These are phyloP conservation scores for Exophiala mesophila DNA, from an alignment of 2,329 filamentous ascomycete species.

Conservation along the genomic window DNA sequence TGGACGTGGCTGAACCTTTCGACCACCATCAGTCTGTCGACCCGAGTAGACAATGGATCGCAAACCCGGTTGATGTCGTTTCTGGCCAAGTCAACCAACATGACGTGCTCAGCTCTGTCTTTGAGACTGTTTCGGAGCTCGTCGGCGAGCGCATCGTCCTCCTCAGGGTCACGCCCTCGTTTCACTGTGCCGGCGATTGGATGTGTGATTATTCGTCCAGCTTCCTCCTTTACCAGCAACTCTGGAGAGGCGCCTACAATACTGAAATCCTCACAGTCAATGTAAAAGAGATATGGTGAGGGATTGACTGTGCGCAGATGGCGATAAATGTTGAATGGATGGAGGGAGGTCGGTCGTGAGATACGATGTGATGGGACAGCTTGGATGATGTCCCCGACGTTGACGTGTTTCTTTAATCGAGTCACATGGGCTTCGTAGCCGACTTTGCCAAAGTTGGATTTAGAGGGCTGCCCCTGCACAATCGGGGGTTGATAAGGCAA, in stretches of 20 bases:
- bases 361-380: conserved; percentile 93
- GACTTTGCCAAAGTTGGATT: conserved; percentile 80
- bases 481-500: conserved; percentile 73
- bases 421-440: conserved; percentile 92
- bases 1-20: conserved; percentile 96
- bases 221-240: conserved; percentile 85
- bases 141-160: conserved; percentile 73
- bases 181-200: conserved; percentile 95
- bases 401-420: conserved; percentile 82
- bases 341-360: conserved; percentile 78
- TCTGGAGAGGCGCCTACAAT: conserved; percentile 94
- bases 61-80: conserved; percentile 97
- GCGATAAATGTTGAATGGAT: conserved; percentile 97
- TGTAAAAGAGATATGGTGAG: conserved; percentile 94
- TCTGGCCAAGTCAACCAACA: conserved; percentile 91
- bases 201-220: conserved; percentile 85
- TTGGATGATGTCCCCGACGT: conserved; percentile 91
- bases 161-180: conserved; percentile 71
- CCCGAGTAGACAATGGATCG: conserved; percentile 80
- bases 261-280: conserved; percentile 87
- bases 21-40: conserved; percentile 90
- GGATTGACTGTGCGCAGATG: conserved; percentile 96
- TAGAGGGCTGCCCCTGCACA: conserved; percentile 68
- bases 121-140: conserved; percentile 77
- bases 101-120: conserved; percentile 91